A percentile compares a stretch with the other conserved stretches of the same genome.
These are phyloP conservation scores for Cruciata laevipes DNA, from an alignment of 257 asterid species.

Conservation along the genomic window DNA sequence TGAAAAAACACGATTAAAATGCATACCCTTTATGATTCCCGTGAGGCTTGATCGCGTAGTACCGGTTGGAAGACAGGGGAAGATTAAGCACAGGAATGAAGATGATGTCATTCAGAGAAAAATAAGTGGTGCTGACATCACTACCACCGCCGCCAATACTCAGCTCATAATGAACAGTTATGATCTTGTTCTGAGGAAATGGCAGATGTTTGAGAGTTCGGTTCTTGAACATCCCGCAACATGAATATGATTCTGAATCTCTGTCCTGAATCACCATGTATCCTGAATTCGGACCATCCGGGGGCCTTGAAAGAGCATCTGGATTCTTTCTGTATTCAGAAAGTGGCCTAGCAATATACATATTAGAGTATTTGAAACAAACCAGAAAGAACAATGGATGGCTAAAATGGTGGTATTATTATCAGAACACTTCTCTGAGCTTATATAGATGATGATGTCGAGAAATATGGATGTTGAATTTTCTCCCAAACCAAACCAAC, in stretches of 20 bases:
- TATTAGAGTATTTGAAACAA: neutral
- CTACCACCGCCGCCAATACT: neutral
- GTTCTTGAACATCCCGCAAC: neutral
- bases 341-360: conserved; percentile 2
- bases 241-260: neutral
- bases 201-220: neutral
- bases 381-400: neutral
- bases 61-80: neutral
- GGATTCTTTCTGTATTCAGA: conserved; percentile 1
- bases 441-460: neutral
- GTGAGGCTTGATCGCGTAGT: neutral
- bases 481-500: neutral
- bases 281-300: conserved; percentile 3
- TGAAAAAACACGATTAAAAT: neutral
- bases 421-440: neutral
- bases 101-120: neutral
- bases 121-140: neutral
- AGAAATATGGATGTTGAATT: neutral
- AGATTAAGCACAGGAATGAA: neutral
- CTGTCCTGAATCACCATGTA: neutral
- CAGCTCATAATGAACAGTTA: neutral
- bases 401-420: neutral
- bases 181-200: neutral
- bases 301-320: neutral
- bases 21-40: conserved; percentile 5